These are phyloP conservation scores for Hemisphaericaspora xylofermentans DNA, from an alignment of 1,139 yeast species.

Conservation along the genomic window DNA sequence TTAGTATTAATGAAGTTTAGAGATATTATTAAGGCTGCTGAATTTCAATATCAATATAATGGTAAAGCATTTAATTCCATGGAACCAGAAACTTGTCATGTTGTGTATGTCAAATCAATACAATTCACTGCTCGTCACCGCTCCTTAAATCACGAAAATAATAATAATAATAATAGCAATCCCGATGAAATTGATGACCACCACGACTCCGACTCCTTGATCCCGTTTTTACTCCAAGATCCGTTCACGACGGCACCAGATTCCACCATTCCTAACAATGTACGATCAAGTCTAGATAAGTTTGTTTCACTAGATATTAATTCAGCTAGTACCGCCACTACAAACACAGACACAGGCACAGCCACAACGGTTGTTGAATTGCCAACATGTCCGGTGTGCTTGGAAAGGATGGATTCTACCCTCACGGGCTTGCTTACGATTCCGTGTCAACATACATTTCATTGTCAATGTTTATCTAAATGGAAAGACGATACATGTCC, in stretches of 20 bases:
- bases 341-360: background rate
- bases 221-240: slow-evolving; percentile 72
- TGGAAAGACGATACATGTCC: slow-evolving; percentile 95
- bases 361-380: slow-evolving; percentile 50
- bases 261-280: background rate
- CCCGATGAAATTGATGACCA: too few species aligned
- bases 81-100: slow-evolving; percentile 89
- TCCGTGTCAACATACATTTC: slow-evolving; percentile 92
- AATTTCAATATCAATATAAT: slow-evolving; percentile 64
- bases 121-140: slow-evolving; percentile 19
- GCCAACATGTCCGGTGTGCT: slow-evolving; percentile 92
- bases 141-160: slow-evolving; percentile 11
- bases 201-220: slow-evolving; percentile 30
- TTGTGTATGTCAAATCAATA: slow-evolving; percentile 65
- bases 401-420: slow-evolving; percentile 83
- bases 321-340: background rate
- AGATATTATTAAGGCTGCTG: slow-evolving; percentile 52
- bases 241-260: slow-evolving; percentile 53
- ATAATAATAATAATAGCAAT: slow-evolving; percentile 12
- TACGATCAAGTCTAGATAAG: background rate
- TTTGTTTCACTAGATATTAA: background rate
- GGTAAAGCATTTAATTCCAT: slow-evolving; percentile 79
- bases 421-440: slow-evolving; percentile 83
- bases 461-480: slow-evolving; percentile 81
- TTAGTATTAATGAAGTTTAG: slow-evolving; percentile 78